Evolutionary conservation across 805 yeast species (phyloP), one percentile per base, ranked within the genome.

Genomic region (Candida parachauliodes): DNA sequence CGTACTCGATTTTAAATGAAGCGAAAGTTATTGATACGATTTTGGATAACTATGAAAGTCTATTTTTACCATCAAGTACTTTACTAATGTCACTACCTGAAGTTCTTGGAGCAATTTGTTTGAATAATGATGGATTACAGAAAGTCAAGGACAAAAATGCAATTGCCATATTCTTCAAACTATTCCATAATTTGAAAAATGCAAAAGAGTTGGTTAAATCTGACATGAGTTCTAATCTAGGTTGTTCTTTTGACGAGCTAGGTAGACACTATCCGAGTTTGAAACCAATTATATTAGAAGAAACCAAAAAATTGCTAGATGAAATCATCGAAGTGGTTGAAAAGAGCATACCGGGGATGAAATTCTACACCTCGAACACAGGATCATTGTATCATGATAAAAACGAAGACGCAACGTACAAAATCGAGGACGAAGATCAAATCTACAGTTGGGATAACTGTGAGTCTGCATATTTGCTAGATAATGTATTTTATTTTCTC

Each of bases 231-330:
- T 65, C 72, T 10, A 68, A 70, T 21, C 54, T 86, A 12, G 95
- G 94, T 1, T 65, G 74, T 19, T 70, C 82, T 0, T 70, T 88
- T 48, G 96, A 88, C 52, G 94, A 86, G 47, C 60, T 88, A 33
- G 79, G 85, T 2, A 74, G 96, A 51, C 96, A 89, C 52, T 87
- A 85, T 51, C 86, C 95, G 1, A 77, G 73, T 2, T 65, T 88
- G 42, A 79, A 83, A 34, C 80, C 83, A 0, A 50, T 60, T 0
- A 77, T 88, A 16, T 57, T 76, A 35, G 58, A 65, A 3, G 76
- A 77, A 36, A 60, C 80, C 32, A 59, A 66, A 2, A 47, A 50
- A 0, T 45, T 81, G n/a, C 62, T 81, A 1, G 57, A 65, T 18
- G 57, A 62, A 7, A 54, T 79, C 7, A 77, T 83, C 0, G 39